These are phyloP conservation scores for Corynespora cassiicola DNA, from an alignment of 2,329 filamentous ascomycete genomes.

Conservation along the genomic window DNA sequence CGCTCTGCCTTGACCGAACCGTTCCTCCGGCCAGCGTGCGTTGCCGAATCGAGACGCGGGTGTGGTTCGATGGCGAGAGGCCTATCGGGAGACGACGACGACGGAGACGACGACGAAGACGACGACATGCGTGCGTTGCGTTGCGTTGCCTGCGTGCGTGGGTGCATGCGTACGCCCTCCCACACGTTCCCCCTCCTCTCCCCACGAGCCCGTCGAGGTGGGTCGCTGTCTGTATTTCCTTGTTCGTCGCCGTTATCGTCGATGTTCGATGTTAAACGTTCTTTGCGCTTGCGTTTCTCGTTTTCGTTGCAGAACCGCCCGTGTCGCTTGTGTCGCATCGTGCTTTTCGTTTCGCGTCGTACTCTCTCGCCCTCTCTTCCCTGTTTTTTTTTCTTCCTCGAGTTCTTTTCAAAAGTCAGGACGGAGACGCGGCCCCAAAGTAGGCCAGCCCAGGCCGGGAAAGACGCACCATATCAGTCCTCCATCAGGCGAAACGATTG, in stretches of 20 bases:
- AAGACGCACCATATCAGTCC: slow-evolving; percentile 25
- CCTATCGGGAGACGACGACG: not conserved
- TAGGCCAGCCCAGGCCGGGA: slow-evolving; percentile 10
- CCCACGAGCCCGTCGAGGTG: slow-evolving; percentile 1
- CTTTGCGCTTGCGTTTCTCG: slow-evolving; percentile 2
- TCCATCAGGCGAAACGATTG: slow-evolving; percentile 22
- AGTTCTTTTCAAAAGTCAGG: slow-evolving; percentile 11
- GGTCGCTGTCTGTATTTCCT: slow-evolving; percentile 1
- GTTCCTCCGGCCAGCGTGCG: not conserved
- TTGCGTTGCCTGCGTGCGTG: not conserved
- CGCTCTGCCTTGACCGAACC: too few relatives aligned
- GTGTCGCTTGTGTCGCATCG: slow-evolving; percentile 25
- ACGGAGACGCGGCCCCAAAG: slow-evolving; percentile 12
- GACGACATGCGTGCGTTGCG: not conserved
- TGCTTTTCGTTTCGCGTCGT: slow-evolving; percentile 24
- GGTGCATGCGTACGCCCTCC: too few relatives aligned
- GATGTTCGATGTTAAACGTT: too few relatives aligned
- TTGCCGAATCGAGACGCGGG: slow-evolving; percentile 1
- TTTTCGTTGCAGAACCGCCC: slow-evolving; percentile 21
- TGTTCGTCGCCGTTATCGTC: slow-evolving; percentile 5
- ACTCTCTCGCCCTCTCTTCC: too few relatives aligned
- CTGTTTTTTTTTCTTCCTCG: slow-evolving; percentile 12
- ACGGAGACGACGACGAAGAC: not conserved
- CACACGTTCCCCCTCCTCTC: too few relatives aligned
- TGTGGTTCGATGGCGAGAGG: slow-evolving; percentile 1